Conservation (phyloP, 2,329 filamentous ascomycete species). For the Rhinocladiella mackenziei region DNA sequence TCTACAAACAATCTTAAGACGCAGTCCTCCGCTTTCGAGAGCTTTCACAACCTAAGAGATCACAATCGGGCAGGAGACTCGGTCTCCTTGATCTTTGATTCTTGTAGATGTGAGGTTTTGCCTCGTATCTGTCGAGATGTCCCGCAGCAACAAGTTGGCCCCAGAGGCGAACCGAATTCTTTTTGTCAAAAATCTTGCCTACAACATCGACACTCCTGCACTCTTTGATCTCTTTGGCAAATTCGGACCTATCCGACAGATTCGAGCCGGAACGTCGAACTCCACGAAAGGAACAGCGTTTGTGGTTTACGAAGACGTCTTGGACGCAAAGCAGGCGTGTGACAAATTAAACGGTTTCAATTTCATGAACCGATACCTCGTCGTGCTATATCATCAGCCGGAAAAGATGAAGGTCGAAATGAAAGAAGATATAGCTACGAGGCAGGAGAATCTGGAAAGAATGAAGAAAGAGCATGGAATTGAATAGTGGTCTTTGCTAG, state of each 20-base stretch:
- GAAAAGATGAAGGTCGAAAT: constrained; percentile 72
- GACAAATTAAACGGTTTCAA: constrained; percentile 99
- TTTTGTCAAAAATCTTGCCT: constrained; percentile 99
- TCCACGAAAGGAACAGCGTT: constrained; percentile 98
- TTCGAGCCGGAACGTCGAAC: constrained; percentile 94
- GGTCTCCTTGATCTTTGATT: too few relatives aligned
- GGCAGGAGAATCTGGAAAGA: constrained; percentile 95
- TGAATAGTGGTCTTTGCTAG: too few relatives aligned
- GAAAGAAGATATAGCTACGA: constrained; percentile 88
- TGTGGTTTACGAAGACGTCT: constrained; percentile 98
- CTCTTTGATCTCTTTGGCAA: constrained; percentile 98
- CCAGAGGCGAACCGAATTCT: constrained; percentile 99
- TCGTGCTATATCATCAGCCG: constrained; percentile 75
- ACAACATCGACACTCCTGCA: constrained; percentile 97
- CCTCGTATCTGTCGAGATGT: too few relatives aligned
- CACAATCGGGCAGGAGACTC: too few relatives aligned
- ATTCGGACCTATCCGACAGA: constrained; percentile 94
- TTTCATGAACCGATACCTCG: constrained; percentile 98
- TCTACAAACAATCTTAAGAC: too few relatives aligned
- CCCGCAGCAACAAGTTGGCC: constrained; percentile 67
- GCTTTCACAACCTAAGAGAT: too few relatives aligned
- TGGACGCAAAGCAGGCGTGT: constrained; percentile 97
- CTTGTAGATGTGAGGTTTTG: too few relatives aligned
- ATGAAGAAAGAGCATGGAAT: constrained; percentile 97
- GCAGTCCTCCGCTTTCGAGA: too few relatives aligned